Conservation (phyloP, 2,329 filamentous ascomycete genomes). For the Hypoxylon sp. region DNA sequence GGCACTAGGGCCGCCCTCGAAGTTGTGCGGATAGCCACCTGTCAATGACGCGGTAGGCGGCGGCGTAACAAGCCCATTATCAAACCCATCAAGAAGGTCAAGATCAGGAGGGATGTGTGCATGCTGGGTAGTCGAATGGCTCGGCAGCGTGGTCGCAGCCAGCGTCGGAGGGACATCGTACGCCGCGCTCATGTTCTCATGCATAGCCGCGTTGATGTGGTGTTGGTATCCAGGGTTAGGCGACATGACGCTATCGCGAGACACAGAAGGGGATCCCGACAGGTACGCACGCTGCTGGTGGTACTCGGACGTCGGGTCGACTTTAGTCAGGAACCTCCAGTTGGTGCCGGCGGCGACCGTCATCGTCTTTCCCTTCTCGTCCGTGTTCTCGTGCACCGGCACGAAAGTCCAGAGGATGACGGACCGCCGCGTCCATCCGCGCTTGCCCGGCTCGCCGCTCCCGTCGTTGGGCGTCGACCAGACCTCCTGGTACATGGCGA, state of each 20-base stretch:
- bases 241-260: constrained; percentile 64
- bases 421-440: constrained; percentile 66
- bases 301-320: constrained; percentile 69
- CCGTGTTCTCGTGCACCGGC: constrained; percentile 61
- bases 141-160: constrained; percentile 30
- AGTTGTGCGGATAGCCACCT: constrained; percentile 57
- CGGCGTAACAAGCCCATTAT: constrained; percentile 66
- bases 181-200: constrained; percentile 64
- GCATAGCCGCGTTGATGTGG: constrained; percentile 67
- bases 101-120: constrained; percentile 41
- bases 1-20: constrained; percentile 50
- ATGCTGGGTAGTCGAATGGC: constrained; percentile 29
- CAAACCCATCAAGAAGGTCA: constrained; percentile 63
- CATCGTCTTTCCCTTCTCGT: constrained; percentile 57
- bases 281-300: constrained; percentile 63
- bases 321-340: constrained; percentile 72
- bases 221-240: constrained; percentile 64
- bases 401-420: constrained; percentile 74
- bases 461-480: constrained; percentile 65
- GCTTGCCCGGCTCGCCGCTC: constrained; percentile 35
- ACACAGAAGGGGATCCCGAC: constrained; percentile 51
- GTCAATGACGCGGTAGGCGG: constrained; percentile 66
- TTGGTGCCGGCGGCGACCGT: constrained; percentile 66
- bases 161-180: constrained; percentile 56
- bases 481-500: constrained; percentile 76